Evolutionary conservation across 106 monocot genomes (phyloP), one percentile per base, ranked within the genome.

Genomic region (Posidonia australis): DNA sequence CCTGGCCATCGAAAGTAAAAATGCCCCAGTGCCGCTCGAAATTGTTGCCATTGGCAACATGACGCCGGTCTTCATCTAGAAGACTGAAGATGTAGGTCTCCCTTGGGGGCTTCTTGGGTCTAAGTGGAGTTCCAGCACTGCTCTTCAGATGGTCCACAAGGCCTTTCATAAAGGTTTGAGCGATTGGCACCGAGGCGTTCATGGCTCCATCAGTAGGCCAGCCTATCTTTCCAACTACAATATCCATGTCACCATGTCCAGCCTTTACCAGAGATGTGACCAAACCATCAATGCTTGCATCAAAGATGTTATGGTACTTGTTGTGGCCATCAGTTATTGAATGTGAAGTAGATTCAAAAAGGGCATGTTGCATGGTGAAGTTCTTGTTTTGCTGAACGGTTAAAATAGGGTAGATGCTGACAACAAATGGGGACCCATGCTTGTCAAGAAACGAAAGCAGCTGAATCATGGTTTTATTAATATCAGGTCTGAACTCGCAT

Each of bases 1-100:
- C 87, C 51, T 96, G 96, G 46, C 96, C 96, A 23, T 96, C 96
- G 62, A 90, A 90, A 22, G 96, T 96, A 77, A 90, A 96, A 26
- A 96, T 62, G 32, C 96, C 96, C 66, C 72, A 82, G 41, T 96
- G 96, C 56, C 90, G 78, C 64, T 87, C 86, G 26, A 77, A 82
- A 41, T 70, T 59, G 12, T 31, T 51, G 5, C 84, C 87, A 19
- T 67, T 24, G 9, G 60, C 58, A 51, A 80, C 68, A 52, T 63
- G 73, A 3, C 65, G 58, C 49, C 61, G 73, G 60, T 96, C 82
- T 67, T 96, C 96, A 31, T 96, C 96, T 27, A 90, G 67, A 26
- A 96, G 78, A 74, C 84, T 81, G 52, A 90, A 90, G 22, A 96
- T 62, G 71, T 83, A 96, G 18, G 70, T 81, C 60, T 78, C 84